Base-by-base conservation (phyloP, 164 flowering plant species). In the Buxus sempervirens region DNA sequence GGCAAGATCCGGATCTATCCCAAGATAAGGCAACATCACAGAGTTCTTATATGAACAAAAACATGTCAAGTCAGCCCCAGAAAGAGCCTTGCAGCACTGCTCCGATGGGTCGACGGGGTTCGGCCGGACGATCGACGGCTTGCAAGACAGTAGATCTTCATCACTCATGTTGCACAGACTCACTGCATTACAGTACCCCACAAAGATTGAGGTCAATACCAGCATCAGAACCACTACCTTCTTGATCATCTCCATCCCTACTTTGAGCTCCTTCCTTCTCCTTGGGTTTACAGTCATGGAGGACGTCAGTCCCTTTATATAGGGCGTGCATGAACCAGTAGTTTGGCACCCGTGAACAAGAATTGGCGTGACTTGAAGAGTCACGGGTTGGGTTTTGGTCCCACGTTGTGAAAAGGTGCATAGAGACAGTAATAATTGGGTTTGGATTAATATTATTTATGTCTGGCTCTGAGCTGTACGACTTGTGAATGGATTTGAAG, bases 1-100 rank as follows among this genome's bases (percentile, higher is more conserved):
- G 70, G 86, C 86, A 3, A 68, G 78, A 2, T 72, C 56, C 18
- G 86, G 73, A 57, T 85, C 77, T 1, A 85, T 77, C 0, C 84
- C 83, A 22, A 78, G 58, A 36, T 58, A 8, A 18, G 74, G 64
- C 62, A 82, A 55, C 26, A 73, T 12, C 64, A 54, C 41, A 28
- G 77, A 70, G 60, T 70, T 61, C 78, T 75, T 83, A 66, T 70
- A 83, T 1, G 62, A 53, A 71, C 88, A 85, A 9, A 85, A 70
- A 67, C 88, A 83, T 7, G 51, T 22, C 48, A 83, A 26, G 72
- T 82, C 63, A 7, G 85, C 85, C 2, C 54, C 58, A 9, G 63
- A 5, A 0, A 85, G 77, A 0, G 88, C 85, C 19, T 66, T 38
- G 75, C 86, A 85, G 51, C 88, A 85, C 0, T 32, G 58, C 2